These are phyloP conservation scores for Fusarium drepaniforme DNA, from an alignment of 2,329 filamentous ascomycete genomes.

Conservation along the genomic window DNA sequence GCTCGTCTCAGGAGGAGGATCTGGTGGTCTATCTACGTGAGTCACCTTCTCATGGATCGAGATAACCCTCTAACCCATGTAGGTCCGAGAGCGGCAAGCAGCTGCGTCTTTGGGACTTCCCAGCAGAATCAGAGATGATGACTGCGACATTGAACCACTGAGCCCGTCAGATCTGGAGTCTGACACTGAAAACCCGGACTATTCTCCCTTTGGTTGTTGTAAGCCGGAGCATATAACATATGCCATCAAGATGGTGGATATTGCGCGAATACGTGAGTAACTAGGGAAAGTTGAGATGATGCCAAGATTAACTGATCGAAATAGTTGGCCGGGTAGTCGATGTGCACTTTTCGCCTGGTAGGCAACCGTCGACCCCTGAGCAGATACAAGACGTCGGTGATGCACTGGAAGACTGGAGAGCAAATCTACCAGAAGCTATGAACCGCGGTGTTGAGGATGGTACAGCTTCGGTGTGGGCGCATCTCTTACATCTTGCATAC, in stretches of 20 bases:
- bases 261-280: slow-evolving; percentile 49
- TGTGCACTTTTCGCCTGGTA: slow-evolving; percentile 51
- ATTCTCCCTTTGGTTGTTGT: slow-evolving; percentile 46
- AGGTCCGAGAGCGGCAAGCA: slow-evolving; percentile 54
- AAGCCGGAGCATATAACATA: slow-evolving; percentile 51
- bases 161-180: slow-evolving; percentile 48
- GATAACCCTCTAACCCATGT: background rate
- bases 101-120: slow-evolving; percentile 52
- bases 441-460: slow-evolving; percentile 48
- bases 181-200: slow-evolving; percentile 37
- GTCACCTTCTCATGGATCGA: slow-evolving; percentile 20
- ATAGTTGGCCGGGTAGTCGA: slow-evolving; percentile 52
- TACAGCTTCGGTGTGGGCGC: slow-evolving; percentile 51
- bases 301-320: background rate
- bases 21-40: slow-evolving; percentile 67
- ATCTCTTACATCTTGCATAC: slow-evolving; percentile 53
- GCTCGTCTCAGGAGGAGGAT: slow-evolving; percentile 58
- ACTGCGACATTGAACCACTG: slow-evolving; percentile 54
- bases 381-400: slow-evolving; percentile 47
- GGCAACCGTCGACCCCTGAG: slow-evolving; percentile 42
- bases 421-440: slow-evolving; percentile 48
- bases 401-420: slow-evolving; percentile 50
- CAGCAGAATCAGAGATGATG: slow-evolving; percentile 53
- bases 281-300: no score
- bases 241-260: slow-evolving; percentile 54